Percentiles rank a stretch among this genome's conserved stretches.
Evolutionary conservation across 495 filamentous ascomycete species (phyloP).

Genomic region (Penicillium steckii): DNA sequence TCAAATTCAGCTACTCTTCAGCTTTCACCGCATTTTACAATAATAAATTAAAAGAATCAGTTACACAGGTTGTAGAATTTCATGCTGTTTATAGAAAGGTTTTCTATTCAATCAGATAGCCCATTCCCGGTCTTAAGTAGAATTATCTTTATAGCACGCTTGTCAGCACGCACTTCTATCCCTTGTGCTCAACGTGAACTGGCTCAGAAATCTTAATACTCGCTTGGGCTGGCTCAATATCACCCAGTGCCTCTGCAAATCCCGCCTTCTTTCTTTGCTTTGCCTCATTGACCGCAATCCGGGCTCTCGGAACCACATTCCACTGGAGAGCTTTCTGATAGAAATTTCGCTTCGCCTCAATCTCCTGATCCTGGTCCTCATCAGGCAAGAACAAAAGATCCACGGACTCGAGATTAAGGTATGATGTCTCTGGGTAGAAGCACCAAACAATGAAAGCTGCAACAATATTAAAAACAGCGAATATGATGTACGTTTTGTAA

Average conservation of each 20-base stretch:
- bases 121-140: background rate
- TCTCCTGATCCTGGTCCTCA: constrained; percentile 6
- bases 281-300: constrained; percentile 17
- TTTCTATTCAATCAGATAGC: no score
- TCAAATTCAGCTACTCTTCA: no score
- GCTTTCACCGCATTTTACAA: no score
- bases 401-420: constrained; percentile 16
- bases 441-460: constrained; percentile 37
- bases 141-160: background rate
- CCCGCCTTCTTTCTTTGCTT: constrained; percentile 13
- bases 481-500: constrained; percentile 34
- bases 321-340: constrained; percentile 14
- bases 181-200: constrained; percentile 3
- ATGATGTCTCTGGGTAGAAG: constrained; percentile 40
- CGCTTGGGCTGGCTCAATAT: constrained; percentile 4
- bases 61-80: no score
- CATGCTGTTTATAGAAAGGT: no score
- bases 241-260: constrained; percentile 1
- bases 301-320: constrained; percentile 15
- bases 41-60: no score
- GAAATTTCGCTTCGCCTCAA: constrained; percentile 11
- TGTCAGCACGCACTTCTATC: background rate
- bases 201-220: background rate
- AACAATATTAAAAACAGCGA: constrained; percentile 33
- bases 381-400: constrained; percentile 14